These are phyloP conservation scores for Teratosphaeria destructans DNA, from an alignment of 2,329 filamentous ascomycete genomes.

Conservation along the genomic window DNA sequence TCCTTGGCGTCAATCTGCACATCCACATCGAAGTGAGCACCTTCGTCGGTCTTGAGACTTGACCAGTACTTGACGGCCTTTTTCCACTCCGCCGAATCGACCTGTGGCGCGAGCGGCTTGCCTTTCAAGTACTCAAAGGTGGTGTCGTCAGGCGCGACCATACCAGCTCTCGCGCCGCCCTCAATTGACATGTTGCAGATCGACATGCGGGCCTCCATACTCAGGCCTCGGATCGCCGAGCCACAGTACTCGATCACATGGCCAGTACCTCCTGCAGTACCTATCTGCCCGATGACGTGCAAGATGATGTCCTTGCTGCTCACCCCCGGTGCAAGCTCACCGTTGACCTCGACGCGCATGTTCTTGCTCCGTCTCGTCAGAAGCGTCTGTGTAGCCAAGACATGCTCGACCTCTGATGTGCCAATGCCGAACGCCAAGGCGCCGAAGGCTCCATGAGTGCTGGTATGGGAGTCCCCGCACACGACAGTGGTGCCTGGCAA, in stretches of 20 bases:
- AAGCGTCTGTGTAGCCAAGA: conserved; percentile 89
- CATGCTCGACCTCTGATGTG: conserved; percentile 96
- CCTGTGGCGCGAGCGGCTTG: conserved; percentile 75
- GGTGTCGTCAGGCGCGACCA: conserved; percentile 89
- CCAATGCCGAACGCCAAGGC: conserved; percentile 93
- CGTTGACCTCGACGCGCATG: conserved; percentile 94
- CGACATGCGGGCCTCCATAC: conserved; percentile 97
- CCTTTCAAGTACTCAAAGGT: conserved; percentile 95
- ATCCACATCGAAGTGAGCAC: conserved; percentile 80
- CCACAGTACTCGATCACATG: conserved; percentile 96
- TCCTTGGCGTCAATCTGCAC: conserved; percentile 87
- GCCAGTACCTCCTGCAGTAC: conserved; percentile 88
- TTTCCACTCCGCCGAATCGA: conserved; percentile 79
- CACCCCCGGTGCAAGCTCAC: conserved; percentile 78
- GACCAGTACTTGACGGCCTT: conserved; percentile 82
- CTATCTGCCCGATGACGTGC: conserved; percentile 84
- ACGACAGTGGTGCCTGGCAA: conserved; percentile 94
- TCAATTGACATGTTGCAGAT: conserved; percentile 99
- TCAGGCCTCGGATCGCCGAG: conserved; percentile 77
- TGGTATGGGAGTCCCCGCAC: conserved; percentile 96
- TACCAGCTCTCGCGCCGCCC: conserved; percentile 85
- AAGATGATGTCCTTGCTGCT: conserved; percentile 94
- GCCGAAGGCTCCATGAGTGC: conserved; percentile 94
- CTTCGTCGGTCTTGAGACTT: conserved; percentile 72
- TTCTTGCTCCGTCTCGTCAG: conserved; percentile 96